Conservation (phyloP, 306 rosid species). For the Delonix regia region DNA sequence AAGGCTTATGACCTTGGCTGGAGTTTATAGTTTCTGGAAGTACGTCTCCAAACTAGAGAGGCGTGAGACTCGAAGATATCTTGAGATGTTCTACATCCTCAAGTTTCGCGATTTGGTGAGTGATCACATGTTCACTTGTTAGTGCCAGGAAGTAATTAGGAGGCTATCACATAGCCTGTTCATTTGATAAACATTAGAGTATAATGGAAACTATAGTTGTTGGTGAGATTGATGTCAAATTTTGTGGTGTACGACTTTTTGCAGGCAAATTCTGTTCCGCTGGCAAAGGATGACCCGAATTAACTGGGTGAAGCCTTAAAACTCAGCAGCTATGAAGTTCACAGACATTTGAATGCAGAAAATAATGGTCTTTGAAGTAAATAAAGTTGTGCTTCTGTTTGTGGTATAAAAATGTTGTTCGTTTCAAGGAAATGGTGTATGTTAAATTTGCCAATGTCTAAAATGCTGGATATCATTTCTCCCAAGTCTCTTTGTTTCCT, state of each 20-base stretch:
- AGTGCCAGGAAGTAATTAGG: not conserved
- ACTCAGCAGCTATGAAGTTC: not conserved
- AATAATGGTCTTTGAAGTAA: slow-evolving; percentile 15
- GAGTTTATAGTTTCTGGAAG: slow-evolving; percentile 75
- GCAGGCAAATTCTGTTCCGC: slow-evolving; percentile 66
- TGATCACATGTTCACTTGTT: not conserved
- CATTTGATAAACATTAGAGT: not conserved
- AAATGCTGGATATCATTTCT: not conserved
- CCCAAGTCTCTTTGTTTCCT: no score
- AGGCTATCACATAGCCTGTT: not conserved
- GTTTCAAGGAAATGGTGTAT: not conserved
- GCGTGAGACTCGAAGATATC: slow-evolving; percentile 60
- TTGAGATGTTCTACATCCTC: slow-evolving; percentile 74
- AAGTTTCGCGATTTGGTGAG: slow-evolving; percentile 71
- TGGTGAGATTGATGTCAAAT: not conserved
- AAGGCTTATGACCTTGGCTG: slow-evolving; percentile 67
- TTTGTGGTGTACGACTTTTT: not conserved
- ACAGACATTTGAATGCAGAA: not conserved
- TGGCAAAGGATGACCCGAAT: slow-evolving; percentile 38
- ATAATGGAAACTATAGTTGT: not conserved
- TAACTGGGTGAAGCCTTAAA: not conserved
- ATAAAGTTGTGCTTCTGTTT: not conserved
- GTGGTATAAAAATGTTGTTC: not conserved
- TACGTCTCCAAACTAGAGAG: slow-evolving; percentile 68
- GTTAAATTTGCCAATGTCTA: not conserved